Evolutionary conservation across 768 basidiomycete genomes (phyloP), one percentile per base, ranked within the genome.

Genomic region (Podaxis pistillaris): DNA sequence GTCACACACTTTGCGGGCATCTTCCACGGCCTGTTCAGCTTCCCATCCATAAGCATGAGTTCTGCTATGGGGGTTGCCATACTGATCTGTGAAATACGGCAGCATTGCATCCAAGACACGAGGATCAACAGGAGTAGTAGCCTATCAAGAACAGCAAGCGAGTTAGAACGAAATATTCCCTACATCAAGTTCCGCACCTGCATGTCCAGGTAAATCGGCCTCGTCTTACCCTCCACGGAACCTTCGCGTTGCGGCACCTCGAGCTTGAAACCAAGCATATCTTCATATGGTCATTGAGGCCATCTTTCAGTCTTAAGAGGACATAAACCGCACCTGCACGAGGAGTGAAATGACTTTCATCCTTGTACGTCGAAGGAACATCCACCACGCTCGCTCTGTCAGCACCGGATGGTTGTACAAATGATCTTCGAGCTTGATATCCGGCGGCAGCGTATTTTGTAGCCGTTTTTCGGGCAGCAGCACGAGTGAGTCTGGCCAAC

Each of bases 31-130:
- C 70, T 89, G 83, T 70, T 99, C 97, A 5, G 96, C 94, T 76
- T 99, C 97, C 97, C 97, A 99, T 3, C 97, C 97, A 74, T 98
- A 99, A 0, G 97, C 94, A 75, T 99, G 97, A 30, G 97, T 98
- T 60, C 97, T 87, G 73, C 94, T 96, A 73, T 98, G 97, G 8
- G 97, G 96, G 75, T 98, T 99, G 3, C 97, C 97, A 71, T 90
- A 98, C 73, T 94, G 93, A 73, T 98, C 93, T 4, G 95, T 96
- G 66, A 96, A 77, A 75, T 86, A 98, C 0, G 97, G 97, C 26
- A 99, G 80, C 96, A 98, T 99, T 17, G 90, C 88, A 75, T 98
- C 97, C 61, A 98, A 81, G 4, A 98, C 97, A 62, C 97, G 87
- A 30, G 97, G 97, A 73, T 99, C 97, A 60, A 97, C 87, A 19